Evolutionary conservation across 495 filamentous ascomycete species (phyloP), one percentile per base, ranked within the genome.

Genomic region (Penicillium paxilli): DNA sequence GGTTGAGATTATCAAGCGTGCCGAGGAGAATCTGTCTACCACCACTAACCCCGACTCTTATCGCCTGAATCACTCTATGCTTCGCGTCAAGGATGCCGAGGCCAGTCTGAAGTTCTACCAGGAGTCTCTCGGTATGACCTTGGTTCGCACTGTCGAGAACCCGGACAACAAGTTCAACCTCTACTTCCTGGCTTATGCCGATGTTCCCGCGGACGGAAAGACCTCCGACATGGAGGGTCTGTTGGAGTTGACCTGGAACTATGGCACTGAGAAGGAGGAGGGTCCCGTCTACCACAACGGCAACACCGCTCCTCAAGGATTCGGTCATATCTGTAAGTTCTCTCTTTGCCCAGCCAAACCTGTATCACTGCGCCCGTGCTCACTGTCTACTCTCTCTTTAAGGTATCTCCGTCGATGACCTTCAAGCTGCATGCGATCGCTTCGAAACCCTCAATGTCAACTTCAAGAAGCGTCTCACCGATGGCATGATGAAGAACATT

Each of bases 381-480:
- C 4, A 38, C 21, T 17, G 33, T 16, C 20, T 44, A 28, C 17
- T 28, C 23, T 28, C 22, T 25, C 24, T 44, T 41, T 12, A 44
- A 86, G 88, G 86, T 65, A 75, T 98, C 46, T 83, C 87, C n/a
- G 93, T 96, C 11, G 94, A 98, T 62, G 86, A 94, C 62, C 70
- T 98, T 28, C 84, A 92, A 47, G 87, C 86, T 22, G 91, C 94
- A 32, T 97, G 93, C 64, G 74, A 83, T 47, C 80, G 94, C 12
- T 90, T 97, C 62, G 94, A 97, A 68, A 80, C 82, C 11, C 74
- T 89, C 63, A 83, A 87, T 8, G 87, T 93, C 23, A 85, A 84
- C 69, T 98, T 91, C 88, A 95, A 96, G 82, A 98, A 97, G 85
- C 79, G 89, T 57, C 80, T 98, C 51, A 92, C 87, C 14, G 92